A percentile compares a stretch with the other conserved stretches of the same genome.
phyloP scores from a whole-genome alignment of 805 yeast species.

The Saturnispora sanitii region DNA sequence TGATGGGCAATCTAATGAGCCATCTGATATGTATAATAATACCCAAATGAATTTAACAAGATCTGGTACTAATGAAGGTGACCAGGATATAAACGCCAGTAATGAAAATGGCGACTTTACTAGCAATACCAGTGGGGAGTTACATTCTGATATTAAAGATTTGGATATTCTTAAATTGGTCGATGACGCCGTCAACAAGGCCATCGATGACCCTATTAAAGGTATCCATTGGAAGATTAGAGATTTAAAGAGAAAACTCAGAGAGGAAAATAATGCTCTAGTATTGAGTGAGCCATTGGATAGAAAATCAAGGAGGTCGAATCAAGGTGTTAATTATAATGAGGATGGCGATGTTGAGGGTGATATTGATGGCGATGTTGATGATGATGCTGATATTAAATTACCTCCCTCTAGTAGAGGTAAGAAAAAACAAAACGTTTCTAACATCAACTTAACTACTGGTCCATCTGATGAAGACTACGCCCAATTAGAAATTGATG shows the following conservation, averaged over 20 bases:
- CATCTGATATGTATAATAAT: neutral
- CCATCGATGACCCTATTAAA: neutral
- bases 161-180: neutral
- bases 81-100: too few relatives aligned
- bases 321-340: slow-evolving; percentile 3
- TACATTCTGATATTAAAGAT: neutral
- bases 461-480: slow-evolving; percentile 18
- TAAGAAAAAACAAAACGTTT: slow-evolving; percentile 8
- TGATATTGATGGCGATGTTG: slow-evolving; percentile 12
- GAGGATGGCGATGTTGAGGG: slow-evolving; percentile 20
- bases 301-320: neutral
- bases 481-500: slow-evolving; percentile 1
- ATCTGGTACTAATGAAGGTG: neutral
- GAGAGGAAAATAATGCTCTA: neutral
- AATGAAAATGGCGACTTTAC: neutral
- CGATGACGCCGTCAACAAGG: neutral
- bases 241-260: neutral
- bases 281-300: too few relatives aligned
- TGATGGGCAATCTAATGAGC: neutral
- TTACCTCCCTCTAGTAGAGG: neutral
- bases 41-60: neutral
- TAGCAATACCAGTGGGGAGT: neutral
- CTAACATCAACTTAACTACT: slow-evolving; percentile 22
- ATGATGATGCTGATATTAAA: slow-evolving; percentile 5
- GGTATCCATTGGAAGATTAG: slow-evolving; percentile 1